Evolutionary conservation across 2,329 filamentous ascomycete genomes (phyloP).

Genomic region (Diplocarpon rosae): DNA sequence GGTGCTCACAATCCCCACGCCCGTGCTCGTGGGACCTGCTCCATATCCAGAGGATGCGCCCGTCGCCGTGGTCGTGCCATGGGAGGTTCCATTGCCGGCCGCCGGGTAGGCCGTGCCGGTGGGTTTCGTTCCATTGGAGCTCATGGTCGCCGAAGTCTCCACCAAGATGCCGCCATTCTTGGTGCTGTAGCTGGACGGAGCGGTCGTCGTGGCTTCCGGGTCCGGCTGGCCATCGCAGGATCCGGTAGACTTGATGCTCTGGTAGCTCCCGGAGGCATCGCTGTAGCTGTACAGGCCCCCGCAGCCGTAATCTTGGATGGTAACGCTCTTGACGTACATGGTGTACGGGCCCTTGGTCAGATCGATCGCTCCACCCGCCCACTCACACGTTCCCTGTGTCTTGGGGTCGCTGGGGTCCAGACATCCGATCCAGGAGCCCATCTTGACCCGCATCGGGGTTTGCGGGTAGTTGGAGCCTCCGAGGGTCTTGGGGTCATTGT

Average conservation of each 20-base stretch:
- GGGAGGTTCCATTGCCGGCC: neutral
- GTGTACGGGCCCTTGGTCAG: slow-evolving; percentile 35
- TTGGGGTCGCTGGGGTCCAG: slow-evolving; percentile 31
- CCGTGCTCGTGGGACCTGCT: slow-evolving; percentile 6
- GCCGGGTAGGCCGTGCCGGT: neutral
- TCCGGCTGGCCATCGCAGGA: slow-evolving; percentile 13
- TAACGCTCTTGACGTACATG: slow-evolving; percentile 40
- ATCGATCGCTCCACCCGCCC: slow-evolving; percentile 51
- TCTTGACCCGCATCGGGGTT: slow-evolving; percentile 56
- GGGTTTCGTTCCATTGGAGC: no score
- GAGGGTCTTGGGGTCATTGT: slow-evolving; percentile 34
- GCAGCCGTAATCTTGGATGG: slow-evolving; percentile 39
- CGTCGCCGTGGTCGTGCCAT: slow-evolving; percentile 6
- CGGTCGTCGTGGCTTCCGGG: slow-evolving; percentile 1
- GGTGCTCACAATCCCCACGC: slow-evolving; percentile 22
- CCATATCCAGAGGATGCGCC: slow-evolving; percentile 4
- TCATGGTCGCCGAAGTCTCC: neutral
- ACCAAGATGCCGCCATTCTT: slow-evolving; percentile 2
- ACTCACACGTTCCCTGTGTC: slow-evolving; percentile 48
- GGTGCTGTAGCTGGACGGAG: slow-evolving; percentile 6
- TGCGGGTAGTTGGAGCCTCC: slow-evolving; percentile 52
- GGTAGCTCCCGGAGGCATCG: slow-evolving; percentile 35
- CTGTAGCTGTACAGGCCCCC: slow-evolving; percentile 38
- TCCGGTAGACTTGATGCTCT: slow-evolving; percentile 34
- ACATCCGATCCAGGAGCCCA: slow-evolving; percentile 43